These are phyloP conservation scores for Pichia cactophila DNA, from an alignment of 1,139 yeast genomes.

Conservation along the genomic window DNA sequence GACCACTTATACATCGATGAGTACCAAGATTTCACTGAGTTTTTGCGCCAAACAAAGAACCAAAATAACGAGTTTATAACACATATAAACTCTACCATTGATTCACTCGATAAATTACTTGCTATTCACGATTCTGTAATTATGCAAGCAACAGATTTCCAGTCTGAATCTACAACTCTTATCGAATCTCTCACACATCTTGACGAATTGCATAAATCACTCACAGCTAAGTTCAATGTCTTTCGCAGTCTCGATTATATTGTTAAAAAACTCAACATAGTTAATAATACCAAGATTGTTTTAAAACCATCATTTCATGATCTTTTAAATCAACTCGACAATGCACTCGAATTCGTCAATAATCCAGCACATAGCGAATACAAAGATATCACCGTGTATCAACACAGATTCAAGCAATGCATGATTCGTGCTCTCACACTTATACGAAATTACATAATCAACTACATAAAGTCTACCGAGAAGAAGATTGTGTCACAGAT, in stretches of 20 bases:
- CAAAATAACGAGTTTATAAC: conserved; percentile 32
- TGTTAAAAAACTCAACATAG: conserved; percentile 60
- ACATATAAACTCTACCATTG: conserved; percentile 37
- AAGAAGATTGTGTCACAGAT: conserved; percentile 30
- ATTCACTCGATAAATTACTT: conserved; percentile 38
- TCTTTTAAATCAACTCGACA: conserved; percentile 53
- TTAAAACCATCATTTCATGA: conserved; percentile 46
- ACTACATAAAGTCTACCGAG: conserved; percentile 43
- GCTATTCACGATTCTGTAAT: conserved; percentile 48
- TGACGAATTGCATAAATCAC: conserved; percentile 37
- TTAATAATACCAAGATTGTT: conserved; percentile 55
- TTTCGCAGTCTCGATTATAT: conserved; percentile 69
- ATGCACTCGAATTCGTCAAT: conserved; percentile 43
- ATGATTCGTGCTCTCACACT: conserved; percentile 76
- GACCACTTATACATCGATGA: background rate
- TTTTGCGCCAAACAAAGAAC: conserved; percentile 20
- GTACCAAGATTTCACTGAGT: background rate
- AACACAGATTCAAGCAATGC: conserved; percentile 73
- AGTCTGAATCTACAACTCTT: conserved; percentile 46
- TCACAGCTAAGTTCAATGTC: conserved; percentile 46
- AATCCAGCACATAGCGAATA: conserved; percentile 40
- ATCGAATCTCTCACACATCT: conserved; percentile 45
- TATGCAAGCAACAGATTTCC: conserved; percentile 57
- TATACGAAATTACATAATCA: conserved; percentile 58
- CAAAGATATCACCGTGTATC: conserved; percentile 64